A percentile compares a stretch with the other conserved stretches of the same genome.
Conservation (phyloP, 176 grass and related monocot species). For the Ananas comosus region DNA sequence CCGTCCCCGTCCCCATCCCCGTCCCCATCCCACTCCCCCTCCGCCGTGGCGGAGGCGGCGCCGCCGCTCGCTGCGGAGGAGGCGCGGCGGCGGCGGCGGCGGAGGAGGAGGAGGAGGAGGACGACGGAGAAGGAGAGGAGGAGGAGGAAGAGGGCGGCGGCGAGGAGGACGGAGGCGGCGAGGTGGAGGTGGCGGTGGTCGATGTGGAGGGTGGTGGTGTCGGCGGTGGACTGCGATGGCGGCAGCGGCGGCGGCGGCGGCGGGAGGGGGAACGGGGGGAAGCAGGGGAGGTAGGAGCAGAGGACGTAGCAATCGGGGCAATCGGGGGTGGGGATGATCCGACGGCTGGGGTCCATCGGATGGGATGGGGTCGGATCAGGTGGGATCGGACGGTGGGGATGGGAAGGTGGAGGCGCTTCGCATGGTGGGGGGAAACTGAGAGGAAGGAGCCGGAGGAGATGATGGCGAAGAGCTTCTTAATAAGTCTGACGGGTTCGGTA, state of each 20-base stretch:
- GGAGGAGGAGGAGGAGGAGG: constrained; percentile 18
- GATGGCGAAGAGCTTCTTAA: not conserved
- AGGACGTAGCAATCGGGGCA: not conserved
- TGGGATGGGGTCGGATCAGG: not conserved
- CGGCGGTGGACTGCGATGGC: constrained; percentile 5
- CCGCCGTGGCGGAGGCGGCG: not conserved
- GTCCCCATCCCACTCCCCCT: not conserved
- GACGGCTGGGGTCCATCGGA: constrained; percentile 4
- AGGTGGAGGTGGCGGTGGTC: constrained; percentile 4
- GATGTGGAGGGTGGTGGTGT: not conserved
- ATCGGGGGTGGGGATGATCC: not conserved
- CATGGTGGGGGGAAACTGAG: not conserved
- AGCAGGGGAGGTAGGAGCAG: not conserved
- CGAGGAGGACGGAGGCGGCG: constrained; percentile 17
- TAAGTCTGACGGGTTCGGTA: not conserved
- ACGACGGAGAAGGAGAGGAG: constrained; percentile 29
- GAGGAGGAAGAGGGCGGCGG: constrained; percentile 32
- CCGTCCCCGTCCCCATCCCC: constrained; percentile 15
- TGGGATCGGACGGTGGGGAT: not conserved
- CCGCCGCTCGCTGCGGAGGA: not conserved
- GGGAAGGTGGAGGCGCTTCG: not conserved
- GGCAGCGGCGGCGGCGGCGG: accelerated
- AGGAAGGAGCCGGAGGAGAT: not conserved
- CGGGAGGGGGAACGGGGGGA: not conserved
- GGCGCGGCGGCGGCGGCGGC: not conserved